Evolutionary conservation across 2,329 filamentous ascomycete species (phyloP), one percentile per base, ranked within the genome.

Genomic region (Alternaria ethzedia): DNA sequence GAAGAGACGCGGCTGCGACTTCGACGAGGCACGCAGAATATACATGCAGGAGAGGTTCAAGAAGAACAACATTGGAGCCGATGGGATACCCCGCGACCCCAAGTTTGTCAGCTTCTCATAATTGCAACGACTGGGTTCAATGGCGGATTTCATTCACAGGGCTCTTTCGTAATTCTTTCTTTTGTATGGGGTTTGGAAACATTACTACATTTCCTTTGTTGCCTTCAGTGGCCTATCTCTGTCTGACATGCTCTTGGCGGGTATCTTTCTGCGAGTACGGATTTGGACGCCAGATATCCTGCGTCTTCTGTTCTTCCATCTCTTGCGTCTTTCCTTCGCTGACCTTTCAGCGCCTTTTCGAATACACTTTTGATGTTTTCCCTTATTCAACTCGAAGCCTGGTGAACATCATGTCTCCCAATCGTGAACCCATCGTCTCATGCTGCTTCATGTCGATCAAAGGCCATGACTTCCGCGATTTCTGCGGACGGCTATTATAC

Each of bases 61-160:
- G 78, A 93, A 90, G 78, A 93, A 97, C 74, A 92, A 92, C 55
- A 97, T 99, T 78, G 93, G 90, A 1, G 86, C 91, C 6, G 96
- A 99, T 80, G 96, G 96, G 5, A 83, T 90, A 72, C 96, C 96
- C 66, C 87, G 89, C 77, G 95, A 98, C 83, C 94, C 94, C 66
- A 97, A 97, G 84, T 97, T 97, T 78, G 94, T 98, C 63, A 96
- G 92, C 78, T 98, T 98, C 81, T 92, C 90, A 57, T 79, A 64
- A 68, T 54, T 10, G 20, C n/a, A 46, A 36, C 32, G 5, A 20
- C 26, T 17, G 30, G 28, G 44, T 49, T 13, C 21, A 46, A 12
- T 30, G n/a, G 23, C n/a, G 45, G 26, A 4, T 28, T 57, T 54
- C 9, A 32, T 43, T 43, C 25, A 54, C 51, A 47, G 20, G 23